Percentiles rank a stretch among this genome's conserved stretches.
Conservation (phyloP, 768 basidiomycete species). For the Phylloporus arenicola region DNA sequence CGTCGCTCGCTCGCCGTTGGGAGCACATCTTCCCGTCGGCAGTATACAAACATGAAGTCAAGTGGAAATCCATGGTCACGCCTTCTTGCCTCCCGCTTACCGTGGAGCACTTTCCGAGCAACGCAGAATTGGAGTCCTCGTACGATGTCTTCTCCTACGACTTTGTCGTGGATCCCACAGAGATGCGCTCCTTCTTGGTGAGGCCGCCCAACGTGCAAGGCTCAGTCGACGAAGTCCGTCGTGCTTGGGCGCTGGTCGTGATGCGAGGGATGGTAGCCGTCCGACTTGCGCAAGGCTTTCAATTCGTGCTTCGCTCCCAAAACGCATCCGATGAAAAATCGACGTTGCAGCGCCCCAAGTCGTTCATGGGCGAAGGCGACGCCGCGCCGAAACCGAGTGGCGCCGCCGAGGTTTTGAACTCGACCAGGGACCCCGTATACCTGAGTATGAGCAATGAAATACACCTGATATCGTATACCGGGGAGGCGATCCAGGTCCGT, state of each 20-base stretch:
- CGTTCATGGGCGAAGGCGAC: conserved; percentile 54
- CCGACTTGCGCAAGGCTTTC: conserved; percentile 89
- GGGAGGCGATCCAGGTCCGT: conserved; percentile 85
- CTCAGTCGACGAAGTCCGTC: conserved; percentile 51
- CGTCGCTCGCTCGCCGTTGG: conserved; percentile 83
- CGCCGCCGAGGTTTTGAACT: conserved; percentile 58
- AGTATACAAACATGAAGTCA: conserved; percentile 76
- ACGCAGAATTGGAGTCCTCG: conserved; percentile 64
- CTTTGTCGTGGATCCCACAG: conserved; percentile 77
- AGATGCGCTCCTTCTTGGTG: conserved; percentile 85
- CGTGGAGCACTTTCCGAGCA: conserved; percentile 80
- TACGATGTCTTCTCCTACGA: conserved; percentile 86
- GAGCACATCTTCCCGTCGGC: conserved; percentile 77
- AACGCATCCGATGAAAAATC: conserved; percentile 30
- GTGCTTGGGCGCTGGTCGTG: conserved; percentile 69
- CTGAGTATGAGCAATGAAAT: conserved; percentile 95
- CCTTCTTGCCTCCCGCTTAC: conserved; percentile 89
- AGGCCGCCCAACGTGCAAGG: conserved; percentile 50
- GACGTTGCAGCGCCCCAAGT: conserved; percentile 45
- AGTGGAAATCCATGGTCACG: conserved; percentile 84
- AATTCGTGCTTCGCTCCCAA: conserved; percentile 66
- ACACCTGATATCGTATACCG: conserved; percentile 85
- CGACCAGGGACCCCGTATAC: conserved; percentile 70
- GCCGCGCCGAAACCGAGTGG: conserved; percentile 51
- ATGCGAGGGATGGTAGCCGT: conserved; percentile 95